Base-by-base conservation (phyloP, 352 stramenopile genomes). In the Globisporangium apiculatum region DNA sequence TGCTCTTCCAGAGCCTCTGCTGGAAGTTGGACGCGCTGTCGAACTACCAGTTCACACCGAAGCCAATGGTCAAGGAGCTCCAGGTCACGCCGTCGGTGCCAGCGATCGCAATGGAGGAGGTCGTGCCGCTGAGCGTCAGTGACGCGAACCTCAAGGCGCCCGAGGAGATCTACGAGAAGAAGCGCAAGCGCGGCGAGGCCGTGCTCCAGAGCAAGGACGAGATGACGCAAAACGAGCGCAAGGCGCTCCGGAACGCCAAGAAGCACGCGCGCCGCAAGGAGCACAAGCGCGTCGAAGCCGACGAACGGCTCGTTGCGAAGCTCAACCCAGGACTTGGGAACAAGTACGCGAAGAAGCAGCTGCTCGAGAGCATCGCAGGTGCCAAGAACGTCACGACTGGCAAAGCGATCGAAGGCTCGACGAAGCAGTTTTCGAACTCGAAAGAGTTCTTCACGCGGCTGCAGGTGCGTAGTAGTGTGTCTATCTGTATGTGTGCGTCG, bases 41-140 rank as follows among this genome's bases (percentile, higher is more conserved):
- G 9, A 98, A 98, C 74, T 98, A 97, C 78, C 86, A 98, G 64
- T 98, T 98, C 71, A 96, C 89, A 54, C 94, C 94, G 37, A 91
- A 97, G 58, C 91, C 91, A 8, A 83, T 97, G 57, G 89, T 95
- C 41, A 94, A 97, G 60, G 91, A 98, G 66, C 66, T 95, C 71
- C 86, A 79, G 72, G 80, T 93, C 62, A 90, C 90, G 67, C 78
- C 81, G 53, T 76, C 79, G 0, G 83, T 91, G 56, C 79, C 83
- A 9, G 83, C 83, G 8, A 91, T 94, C 53, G 78, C 83, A 7
- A 89, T 94, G 83, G 83, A 94, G 57, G 83, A 94, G 61, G 78
- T 90, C 18, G 73, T 91, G 57, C 83, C 83, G 7, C 88, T 94
- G 56, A 83, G 81, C 43, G 82, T 94, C 48, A 94, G 83, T 59